A percentile compares a stretch with the other conserved stretches of the same genome.
phyloP scores from a whole-genome alignment of 768 basidiomycete species.

The Xanthoconium purpureum region DNA sequence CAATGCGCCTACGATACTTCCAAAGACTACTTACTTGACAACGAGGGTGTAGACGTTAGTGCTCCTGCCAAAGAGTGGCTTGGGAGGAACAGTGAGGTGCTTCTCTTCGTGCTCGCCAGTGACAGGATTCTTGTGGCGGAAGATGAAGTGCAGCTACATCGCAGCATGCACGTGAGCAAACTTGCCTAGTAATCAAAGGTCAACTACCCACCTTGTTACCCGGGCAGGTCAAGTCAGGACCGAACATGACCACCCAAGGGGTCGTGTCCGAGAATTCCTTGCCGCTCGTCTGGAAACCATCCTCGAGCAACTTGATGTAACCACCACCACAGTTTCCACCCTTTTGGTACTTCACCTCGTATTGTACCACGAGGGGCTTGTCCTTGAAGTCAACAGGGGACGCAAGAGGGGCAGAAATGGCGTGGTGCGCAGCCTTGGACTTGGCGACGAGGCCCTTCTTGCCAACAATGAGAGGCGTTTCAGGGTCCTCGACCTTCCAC shows the following conservation, averaged over 20 bases:
- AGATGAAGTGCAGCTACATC: slow-evolving; percentile 92
- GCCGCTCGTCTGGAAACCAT: slow-evolving; percentile 90
- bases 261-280: slow-evolving; percentile 94
- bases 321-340: slow-evolving; percentile 99
- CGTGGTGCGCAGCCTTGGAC: slow-evolving; percentile 96
- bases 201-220: slow-evolving; percentile 71
- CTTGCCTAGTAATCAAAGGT: too few species aligned
- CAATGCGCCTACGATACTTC: neutral
- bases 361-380: slow-evolving; percentile 91
- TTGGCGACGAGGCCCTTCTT: slow-evolving; percentile 94
- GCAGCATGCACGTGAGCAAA: slow-evolving; percentile 1
- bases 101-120: slow-evolving; percentile 96
- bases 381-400: slow-evolving; percentile 74
- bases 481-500: slow-evolving; percentile 93
- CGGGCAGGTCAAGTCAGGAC: slow-evolving; percentile 91
- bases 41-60: slow-evolving; percentile 95
- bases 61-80: slow-evolving; percentile 83
- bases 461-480: slow-evolving; percentile 70
- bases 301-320: slow-evolving; percentile 93
- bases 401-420: slow-evolving; percentile 91
- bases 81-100: slow-evolving; percentile 80
- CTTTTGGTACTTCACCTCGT: slow-evolving; percentile 99
- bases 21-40: slow-evolving; percentile 61
- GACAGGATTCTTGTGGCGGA: slow-evolving; percentile 94
- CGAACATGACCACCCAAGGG: slow-evolving; percentile 96